Percentiles rank a stretch among this genome's conserved stretches.
These are phyloP conservation scores for Artemisia argyi DNA, from an alignment of 129 eudicot species.

Conservation along the genomic window DNA sequence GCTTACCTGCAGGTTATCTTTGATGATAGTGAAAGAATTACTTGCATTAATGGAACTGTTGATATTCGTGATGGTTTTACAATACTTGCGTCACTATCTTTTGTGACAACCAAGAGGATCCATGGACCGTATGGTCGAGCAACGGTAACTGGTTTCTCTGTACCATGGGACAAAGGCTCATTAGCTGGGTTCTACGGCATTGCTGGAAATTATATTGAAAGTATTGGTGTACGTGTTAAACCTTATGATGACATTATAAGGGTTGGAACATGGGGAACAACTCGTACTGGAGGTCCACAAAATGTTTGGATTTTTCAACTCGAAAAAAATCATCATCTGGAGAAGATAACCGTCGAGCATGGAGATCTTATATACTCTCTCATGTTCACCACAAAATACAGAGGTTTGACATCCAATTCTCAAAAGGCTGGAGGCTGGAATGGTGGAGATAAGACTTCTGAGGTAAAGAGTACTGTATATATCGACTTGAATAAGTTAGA, in stretches of 20 bases:
- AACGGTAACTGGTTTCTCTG: neutral
- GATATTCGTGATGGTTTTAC: constrained; percentile 6
- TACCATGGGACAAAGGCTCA: constrained; percentile 8
- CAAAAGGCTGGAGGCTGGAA: neutral
- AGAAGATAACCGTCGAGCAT: constrained; percentile 20
- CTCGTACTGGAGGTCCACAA: neutral
- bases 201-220: constrained; percentile 16
- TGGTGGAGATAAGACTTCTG: neutral
- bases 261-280: constrained; percentile 22
- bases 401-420: neutral
- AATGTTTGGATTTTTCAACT: constrained; percentile 10
- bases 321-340: constrained; percentile 12
- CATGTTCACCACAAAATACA: constrained; percentile 8
- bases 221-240: constrained; percentile 13
- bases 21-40: neutral
- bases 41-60: constrained; percentile 2
- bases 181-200: constrained; percentile 8
- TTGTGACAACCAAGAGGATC: neutral
- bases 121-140: constrained; percentile 25
- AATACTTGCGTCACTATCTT: neutral
- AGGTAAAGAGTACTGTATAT: neutral
- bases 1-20: neutral
- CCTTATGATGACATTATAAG: neutral
- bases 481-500: neutral
- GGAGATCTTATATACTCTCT: constrained; percentile 21